Conservation (phyloP, 164 flowering plant species). For the Aristolochia fimbriata region DNA sequence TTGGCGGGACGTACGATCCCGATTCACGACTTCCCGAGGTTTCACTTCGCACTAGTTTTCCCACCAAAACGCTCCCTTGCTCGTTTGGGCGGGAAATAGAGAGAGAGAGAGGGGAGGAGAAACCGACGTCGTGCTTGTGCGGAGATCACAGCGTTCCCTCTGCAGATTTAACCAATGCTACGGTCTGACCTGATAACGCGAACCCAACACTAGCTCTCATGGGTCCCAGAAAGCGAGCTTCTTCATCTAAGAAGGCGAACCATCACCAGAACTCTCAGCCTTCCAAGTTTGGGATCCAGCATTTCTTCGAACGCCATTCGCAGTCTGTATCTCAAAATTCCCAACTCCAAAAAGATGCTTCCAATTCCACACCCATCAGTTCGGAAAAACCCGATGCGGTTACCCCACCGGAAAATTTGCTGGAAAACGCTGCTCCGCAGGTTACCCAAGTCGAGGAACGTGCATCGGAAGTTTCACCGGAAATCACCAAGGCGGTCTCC, state of each 20-base stretch:
- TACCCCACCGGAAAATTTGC: conserved; percentile 14
- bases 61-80: no score
- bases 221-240: conserved; percentile 64
- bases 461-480: conserved; percentile 42
- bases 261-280: conserved; percentile 40
- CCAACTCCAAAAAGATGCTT: conserved; percentile 2
- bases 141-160: no score
- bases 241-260: conserved; percentile 41
- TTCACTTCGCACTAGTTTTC: no score
- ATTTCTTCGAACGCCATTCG: conserved; percentile 82
- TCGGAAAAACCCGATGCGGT: conserved; percentile 1
- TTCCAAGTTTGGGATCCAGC: conserved; percentile 85
- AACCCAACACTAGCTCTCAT: conserved; percentile 26
- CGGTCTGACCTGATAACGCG: no score
- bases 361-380: background rate
- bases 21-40: no score
- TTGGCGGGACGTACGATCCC: no score
- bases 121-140: no score
- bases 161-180: no score
- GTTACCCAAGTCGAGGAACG: conserved; percentile 15
- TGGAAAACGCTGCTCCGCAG: background rate
- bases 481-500: conserved; percentile 29
- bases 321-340: conserved; percentile 24
- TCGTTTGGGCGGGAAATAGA: no score
- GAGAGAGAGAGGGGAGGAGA: no score